These are phyloP conservation scores for Monascus ruber DNA, from an alignment of 2,329 filamentous ascomycete species.

Conservation along the genomic window DNA sequence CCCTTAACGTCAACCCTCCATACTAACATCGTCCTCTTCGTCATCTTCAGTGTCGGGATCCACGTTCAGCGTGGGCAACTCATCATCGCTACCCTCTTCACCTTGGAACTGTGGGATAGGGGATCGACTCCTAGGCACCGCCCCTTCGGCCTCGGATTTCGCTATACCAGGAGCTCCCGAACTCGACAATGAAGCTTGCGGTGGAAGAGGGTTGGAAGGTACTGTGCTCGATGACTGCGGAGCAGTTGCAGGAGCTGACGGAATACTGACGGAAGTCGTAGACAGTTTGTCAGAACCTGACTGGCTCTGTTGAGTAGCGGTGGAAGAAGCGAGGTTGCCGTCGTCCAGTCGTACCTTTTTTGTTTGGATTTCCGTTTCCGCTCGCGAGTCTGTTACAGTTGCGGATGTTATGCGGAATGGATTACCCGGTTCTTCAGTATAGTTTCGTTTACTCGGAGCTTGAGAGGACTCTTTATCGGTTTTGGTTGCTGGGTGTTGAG, in stretches of 20 bases:
- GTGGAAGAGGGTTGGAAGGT: background rate
- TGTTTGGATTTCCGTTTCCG: conserved; percentile 8
- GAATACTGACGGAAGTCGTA: background rate
- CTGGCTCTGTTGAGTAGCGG: background rate
- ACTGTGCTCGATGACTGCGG: background rate
- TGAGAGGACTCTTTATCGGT: conserved; percentile 3
- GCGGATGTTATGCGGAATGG: background rate
- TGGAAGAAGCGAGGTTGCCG: background rate
- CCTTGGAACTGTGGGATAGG: conserved; percentile 1
- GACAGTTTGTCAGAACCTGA: conserved; percentile 1
- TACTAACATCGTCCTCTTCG: conserved; percentile 20
- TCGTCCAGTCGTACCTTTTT: conserved; percentile 24
- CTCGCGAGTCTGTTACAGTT: background rate
- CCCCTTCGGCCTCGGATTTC: background rate
- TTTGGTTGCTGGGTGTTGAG: background rate
- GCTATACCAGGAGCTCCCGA: background rate
- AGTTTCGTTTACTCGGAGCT: conserved; percentile 17
- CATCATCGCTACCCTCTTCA: conserved; percentile 36
- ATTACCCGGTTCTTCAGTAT: conserved; percentile 11
- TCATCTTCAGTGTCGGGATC: conserved; percentile 37
- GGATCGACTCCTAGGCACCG: background rate
- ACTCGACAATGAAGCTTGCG: background rate
- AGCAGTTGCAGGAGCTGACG: no score
- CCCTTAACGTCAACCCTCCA: conserved; percentile 8
- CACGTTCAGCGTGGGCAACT: conserved; percentile 38